Conservation (phyloP, 371 early-diverging fungal species). For the Lichtheimia hyalospora region DNA sequence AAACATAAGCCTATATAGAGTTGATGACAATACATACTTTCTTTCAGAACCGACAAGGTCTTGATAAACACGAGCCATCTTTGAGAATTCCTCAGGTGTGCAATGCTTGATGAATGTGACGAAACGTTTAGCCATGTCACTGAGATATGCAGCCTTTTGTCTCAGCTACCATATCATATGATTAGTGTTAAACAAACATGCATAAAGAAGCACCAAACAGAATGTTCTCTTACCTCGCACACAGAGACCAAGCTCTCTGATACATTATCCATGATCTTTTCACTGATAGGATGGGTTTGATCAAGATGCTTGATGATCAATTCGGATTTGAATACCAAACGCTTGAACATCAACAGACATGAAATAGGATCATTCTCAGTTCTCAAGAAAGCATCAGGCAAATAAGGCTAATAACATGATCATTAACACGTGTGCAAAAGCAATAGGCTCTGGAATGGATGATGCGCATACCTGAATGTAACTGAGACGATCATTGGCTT, state of each 20-base stretch:
- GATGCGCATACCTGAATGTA: slow-evolving; percentile 47
- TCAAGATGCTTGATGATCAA: slow-evolving; percentile 78
- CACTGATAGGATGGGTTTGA: slow-evolving; percentile 60
- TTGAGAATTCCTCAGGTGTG: slow-evolving; percentile 66
- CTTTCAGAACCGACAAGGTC: slow-evolving; percentile 73
- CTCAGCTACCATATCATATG: slow-evolving; percentile 38
- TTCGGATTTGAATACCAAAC: slow-evolving; percentile 80
- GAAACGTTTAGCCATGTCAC: slow-evolving; percentile 67
- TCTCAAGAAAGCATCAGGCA: slow-evolving; percentile 83
- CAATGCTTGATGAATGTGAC: slow-evolving; percentile 68
- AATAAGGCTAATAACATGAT: slow-evolving; percentile 58
- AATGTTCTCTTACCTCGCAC: slow-evolving; percentile 44
- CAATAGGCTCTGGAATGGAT: background rate
- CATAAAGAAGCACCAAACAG: too few relatives aligned
- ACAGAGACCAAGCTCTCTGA: slow-evolving; percentile 51
- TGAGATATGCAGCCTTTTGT: slow-evolving; percentile 68
- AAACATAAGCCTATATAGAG: background rate
- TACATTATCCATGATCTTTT: slow-evolving; percentile 56
- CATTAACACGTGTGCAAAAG: background rate
- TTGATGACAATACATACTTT: slow-evolving; percentile 21
- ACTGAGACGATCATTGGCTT: slow-evolving; percentile 78
- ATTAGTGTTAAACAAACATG: too few relatives aligned
- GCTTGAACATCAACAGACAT: slow-evolving; percentile 74
- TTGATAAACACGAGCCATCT: slow-evolving; percentile 68
- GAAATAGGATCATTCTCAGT: slow-evolving; percentile 80